Percentiles rank a stretch among this genome's conserved stretches.
Evolutionary conservation across 106 monocot genomes (phyloP).

Genomic region (Dioscorea dumetorum): DNA sequence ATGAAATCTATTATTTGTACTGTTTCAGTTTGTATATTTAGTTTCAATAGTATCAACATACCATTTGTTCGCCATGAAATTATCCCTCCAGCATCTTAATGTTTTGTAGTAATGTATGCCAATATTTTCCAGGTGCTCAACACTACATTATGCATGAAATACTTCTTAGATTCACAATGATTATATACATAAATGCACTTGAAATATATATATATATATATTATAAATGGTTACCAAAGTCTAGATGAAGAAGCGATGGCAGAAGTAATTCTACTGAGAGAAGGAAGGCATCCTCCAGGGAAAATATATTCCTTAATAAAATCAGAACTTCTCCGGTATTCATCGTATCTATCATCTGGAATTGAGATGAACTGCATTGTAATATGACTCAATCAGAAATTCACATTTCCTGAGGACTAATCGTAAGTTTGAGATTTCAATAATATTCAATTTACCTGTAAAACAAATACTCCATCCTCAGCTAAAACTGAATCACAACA

Average conservation of each 20-base stretch:
- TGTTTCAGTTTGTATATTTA: no score
- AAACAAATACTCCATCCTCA: constrained; percentile 76
- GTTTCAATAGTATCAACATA: no score
- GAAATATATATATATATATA: neutral
- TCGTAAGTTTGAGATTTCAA: no score
- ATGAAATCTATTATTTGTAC: no score
- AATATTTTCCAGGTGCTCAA: constrained; percentile 93
- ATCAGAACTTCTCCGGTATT: constrained; percentile 88
- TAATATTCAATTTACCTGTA: constrained; percentile 54
- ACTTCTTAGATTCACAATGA: neutral
- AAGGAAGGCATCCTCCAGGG: constrained; percentile 91
- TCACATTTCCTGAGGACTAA: no score
- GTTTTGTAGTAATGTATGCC: constrained; percentile 87
- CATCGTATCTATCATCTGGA: constrained; percentile 87
- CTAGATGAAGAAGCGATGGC: constrained; percentile 77
- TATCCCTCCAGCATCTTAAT: constrained; percentile 66
- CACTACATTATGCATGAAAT: constrained; percentile 26
- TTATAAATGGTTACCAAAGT: constrained; percentile 43
- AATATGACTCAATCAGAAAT: no score
- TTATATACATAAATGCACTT: neutral
- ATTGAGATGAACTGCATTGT: constrained; percentile 74
- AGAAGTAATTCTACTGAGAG: constrained; percentile 69
- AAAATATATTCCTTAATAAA: constrained; percentile 98
- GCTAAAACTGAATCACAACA: constrained; percentile 76
- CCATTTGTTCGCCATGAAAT: constrained; percentile 46